A percentile compares a stretch with the other conserved stretches of the same genome.
Conservation (phyloP, 139 green algal species). For the Pleodorina starrii region DNA sequence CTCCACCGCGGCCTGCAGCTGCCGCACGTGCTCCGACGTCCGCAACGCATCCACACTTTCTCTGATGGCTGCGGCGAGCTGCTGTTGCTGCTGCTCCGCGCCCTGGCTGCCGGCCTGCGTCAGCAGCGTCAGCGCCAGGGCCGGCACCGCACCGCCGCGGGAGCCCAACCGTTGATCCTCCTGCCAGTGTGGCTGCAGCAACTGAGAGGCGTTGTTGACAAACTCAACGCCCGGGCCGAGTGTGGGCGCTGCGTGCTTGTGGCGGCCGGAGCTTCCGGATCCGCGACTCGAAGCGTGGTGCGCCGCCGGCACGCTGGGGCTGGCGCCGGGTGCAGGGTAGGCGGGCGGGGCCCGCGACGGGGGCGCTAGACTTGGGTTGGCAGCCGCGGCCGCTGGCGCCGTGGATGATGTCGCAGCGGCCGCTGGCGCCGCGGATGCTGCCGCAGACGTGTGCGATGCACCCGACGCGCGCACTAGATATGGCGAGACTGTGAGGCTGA, state of each 20-base stretch:
- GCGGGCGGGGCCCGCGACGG: background rate
- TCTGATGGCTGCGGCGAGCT: conserved; percentile 41
- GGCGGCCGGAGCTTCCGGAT: background rate
- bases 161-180: background rate
- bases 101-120: background rate
- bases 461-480: background rate
- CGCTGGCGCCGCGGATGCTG: background rate
- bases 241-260: too few relatives aligned
- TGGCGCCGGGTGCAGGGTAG: background rate
- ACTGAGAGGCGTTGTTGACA: background rate
- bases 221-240: background rate
- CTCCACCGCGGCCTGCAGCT: conserved; percentile 49
- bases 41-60: conserved; percentile 47
- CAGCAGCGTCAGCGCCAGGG: background rate
- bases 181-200: background rate
- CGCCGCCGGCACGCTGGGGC: background rate
- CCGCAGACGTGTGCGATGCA: background rate
- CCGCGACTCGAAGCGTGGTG: background rate
- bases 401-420: background rate
- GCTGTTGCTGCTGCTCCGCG: conserved; percentile 1
- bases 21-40: conserved; percentile 24
- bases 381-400: too few relatives aligned
- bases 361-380: too few relatives aligned
- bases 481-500: conserved; percentile 24
- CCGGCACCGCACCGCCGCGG: background rate